Evolutionary conservation across 2,329 filamentous ascomycete genomes (phyloP), one percentile per base, ranked within the genome.

Genomic region (Alternaria alternata): DNA sequence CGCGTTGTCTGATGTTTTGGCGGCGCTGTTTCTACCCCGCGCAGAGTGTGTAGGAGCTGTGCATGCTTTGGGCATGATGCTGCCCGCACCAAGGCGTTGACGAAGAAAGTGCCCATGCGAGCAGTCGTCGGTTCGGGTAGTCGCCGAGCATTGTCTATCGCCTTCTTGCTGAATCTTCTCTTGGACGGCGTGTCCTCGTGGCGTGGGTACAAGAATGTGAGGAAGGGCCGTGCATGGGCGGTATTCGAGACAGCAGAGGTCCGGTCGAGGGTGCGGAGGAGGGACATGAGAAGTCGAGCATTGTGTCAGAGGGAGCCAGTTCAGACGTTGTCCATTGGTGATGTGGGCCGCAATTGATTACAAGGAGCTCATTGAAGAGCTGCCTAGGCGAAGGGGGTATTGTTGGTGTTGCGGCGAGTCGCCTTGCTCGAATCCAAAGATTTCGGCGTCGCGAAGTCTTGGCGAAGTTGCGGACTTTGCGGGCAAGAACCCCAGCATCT

Each of bases 261-360:
- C 82, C 83, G 81, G 76, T 84, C 80, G 78, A 84, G 81, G 79
- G 81, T 81, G 80, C 82, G 82, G 81, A 85, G 77, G 80, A 84
- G 80, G 85, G 85, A 87, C 88, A 90, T 89, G 86, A 85, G 85
- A 84, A 74, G 80, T 77, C 81, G 81, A 79, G 83, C 87, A 89
- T 89, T 70, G 82, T 88, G 85, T 80, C 79, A 75, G 69, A 57
- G 63, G 63, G 59, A 57, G 63, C 54, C 42, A 44, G 56, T 60
- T 57, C 53, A 59, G 60, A 53, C 47, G 56, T 34, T n/a, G 61
- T 66, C 65, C 68, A 73, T 71, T 38, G 32, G 61, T 47, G 36
- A 20, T 24, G 7, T 14, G 16, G 39, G 12, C 28, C 36, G 41
- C 38, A 44, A 55, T 62, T 62, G 59, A 20, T 57, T 60, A 72